A percentile compares a stretch with the other conserved stretches of the same genome.
phyloP scores from a whole-genome alignment of 495 filamentous ascomycete genomes.

The Xylaria cubensis region DNA sequence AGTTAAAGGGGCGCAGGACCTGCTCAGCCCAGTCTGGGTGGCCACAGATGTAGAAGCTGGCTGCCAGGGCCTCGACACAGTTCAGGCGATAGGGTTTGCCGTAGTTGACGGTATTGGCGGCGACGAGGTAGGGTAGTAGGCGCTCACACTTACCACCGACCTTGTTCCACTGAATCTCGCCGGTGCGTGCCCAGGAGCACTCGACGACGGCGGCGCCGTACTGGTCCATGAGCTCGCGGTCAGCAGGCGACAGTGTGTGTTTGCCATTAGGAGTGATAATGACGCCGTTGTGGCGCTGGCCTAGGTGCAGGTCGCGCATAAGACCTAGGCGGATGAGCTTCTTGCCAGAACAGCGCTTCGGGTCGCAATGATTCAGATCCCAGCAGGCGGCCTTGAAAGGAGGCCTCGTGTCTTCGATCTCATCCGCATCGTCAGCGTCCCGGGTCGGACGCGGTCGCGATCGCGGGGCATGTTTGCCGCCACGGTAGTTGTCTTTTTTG shows the following conservation, averaged over 20 bases:
- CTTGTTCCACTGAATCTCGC: constrained; percentile 87
- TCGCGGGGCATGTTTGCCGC: constrained; percentile 67
- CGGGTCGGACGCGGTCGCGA: constrained; percentile 38
- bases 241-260: constrained; percentile 77
- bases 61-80: constrained; percentile 93
- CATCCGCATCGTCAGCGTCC: constrained; percentile 50
- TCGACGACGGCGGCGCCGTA: constrained; percentile 95
- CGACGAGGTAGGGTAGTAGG: constrained; percentile 92
- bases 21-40: constrained; percentile 88
- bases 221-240: constrained; percentile 79
- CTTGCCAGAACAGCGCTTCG: constrained; percentile 96
- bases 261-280: constrained; percentile 96
- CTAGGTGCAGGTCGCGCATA: constrained; percentile 91
- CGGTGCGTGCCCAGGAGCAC: constrained; percentile 92
- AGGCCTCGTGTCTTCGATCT: constrained; percentile 54
- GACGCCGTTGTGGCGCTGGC: constrained; percentile 88
- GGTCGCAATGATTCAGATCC: constrained; percentile 97
- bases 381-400: constrained; percentile 93
- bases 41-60: constrained; percentile 90
- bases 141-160: constrained; percentile 96
- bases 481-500: constrained; percentile 85
- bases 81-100: constrained; percentile 93
- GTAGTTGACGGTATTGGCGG: constrained; percentile 97
- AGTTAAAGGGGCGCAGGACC: constrained; percentile 82
- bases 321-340: constrained; percentile 87